phyloP scores from a whole-genome alignment of 176 grass and related monocot genomes.

The Carex littledalei region DNA sequence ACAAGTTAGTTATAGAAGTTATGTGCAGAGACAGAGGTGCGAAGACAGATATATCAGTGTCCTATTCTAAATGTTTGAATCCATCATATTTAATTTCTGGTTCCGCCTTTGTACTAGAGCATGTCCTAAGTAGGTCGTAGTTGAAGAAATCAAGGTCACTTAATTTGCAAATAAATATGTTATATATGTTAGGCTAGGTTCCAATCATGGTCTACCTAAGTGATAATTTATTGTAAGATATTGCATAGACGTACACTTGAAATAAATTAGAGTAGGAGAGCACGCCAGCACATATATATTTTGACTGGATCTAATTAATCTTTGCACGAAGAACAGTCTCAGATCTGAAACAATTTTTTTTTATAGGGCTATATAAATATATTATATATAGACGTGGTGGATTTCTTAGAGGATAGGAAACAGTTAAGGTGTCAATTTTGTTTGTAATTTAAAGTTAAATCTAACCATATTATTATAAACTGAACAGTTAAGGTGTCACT shows the following conservation, averaged over 20 bases:
- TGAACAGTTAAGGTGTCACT: too few relatives aligned
- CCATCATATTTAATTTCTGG: too few relatives aligned
- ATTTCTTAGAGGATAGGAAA: neutral
- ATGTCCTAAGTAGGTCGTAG: neutral
- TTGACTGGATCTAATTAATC: neutral
- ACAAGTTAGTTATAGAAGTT: too few relatives aligned
- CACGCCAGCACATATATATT: neutral
- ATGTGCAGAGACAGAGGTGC: too few relatives aligned
- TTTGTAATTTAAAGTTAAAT: neutral
- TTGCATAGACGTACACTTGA: neutral
- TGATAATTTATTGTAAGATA: neutral
- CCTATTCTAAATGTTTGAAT: too few relatives aligned
- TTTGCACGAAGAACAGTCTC: neutral
- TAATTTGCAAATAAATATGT: constrained; percentile 6
- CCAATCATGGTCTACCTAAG: neutral
- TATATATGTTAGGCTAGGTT: neutral
- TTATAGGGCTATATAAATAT: neutral
- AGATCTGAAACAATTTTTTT: neutral
- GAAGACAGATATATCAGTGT: too few relatives aligned
- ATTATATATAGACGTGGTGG: neutral
- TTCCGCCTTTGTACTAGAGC: too few relatives aligned
- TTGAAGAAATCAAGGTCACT: neutral
- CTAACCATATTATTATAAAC: neutral
- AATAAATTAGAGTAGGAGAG: neutral
- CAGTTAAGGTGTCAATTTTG: neutral